Percentiles rank a stretch among this genome's conserved stretches.
Evolutionary conservation across 2,329 filamentous ascomycete species (phyloP).

Genomic region (Botrytis elliptica): DNA sequence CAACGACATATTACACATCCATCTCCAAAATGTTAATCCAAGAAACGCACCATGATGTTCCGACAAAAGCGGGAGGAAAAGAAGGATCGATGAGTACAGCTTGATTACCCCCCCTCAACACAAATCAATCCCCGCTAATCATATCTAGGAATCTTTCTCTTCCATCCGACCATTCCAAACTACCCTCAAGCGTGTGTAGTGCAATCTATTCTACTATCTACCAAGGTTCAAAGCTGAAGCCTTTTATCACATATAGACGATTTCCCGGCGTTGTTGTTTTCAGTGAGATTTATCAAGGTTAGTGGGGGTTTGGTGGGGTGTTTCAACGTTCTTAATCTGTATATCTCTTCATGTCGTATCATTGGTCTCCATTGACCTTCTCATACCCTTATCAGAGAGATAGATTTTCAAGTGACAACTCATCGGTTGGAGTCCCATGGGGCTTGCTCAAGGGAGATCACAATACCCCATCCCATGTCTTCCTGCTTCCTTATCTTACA

Average conservation of each 20-base stretch:
- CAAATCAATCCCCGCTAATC: not conserved
- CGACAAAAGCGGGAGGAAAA: constrained; percentile 56
- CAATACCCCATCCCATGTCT: not conserved
- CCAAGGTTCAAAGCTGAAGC: constrained; percentile 21
- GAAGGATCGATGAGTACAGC: constrained; percentile 51
- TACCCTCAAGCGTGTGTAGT: constrained; percentile 75
- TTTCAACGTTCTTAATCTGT: not conserved
- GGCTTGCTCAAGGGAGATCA: not conserved
- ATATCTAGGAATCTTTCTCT: constrained; percentile 75
- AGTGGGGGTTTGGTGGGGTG: constrained; percentile 17
- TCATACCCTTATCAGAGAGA: not conserved
- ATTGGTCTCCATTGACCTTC: not conserved
- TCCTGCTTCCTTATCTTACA: constrained; percentile 19
- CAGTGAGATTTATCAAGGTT: constrained; percentile 94
- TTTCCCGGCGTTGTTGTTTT: constrained; percentile 89
- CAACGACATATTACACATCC: not conserved
- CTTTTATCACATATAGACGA: constrained; percentile 44
- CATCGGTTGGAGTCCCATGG: not conserved
- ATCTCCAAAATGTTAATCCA: constrained; percentile 54
- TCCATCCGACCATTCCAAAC: constrained; percentile 79
- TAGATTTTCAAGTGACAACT: constrained; percentile 4
- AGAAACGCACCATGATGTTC: constrained; percentile 58
- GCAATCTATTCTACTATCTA: not conserved
- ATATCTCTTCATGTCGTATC: not conserved
- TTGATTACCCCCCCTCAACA: constrained; percentile 5